Conservation (phyloP, 768 basidiomycete species). For the Boletus huronensis region DNA sequence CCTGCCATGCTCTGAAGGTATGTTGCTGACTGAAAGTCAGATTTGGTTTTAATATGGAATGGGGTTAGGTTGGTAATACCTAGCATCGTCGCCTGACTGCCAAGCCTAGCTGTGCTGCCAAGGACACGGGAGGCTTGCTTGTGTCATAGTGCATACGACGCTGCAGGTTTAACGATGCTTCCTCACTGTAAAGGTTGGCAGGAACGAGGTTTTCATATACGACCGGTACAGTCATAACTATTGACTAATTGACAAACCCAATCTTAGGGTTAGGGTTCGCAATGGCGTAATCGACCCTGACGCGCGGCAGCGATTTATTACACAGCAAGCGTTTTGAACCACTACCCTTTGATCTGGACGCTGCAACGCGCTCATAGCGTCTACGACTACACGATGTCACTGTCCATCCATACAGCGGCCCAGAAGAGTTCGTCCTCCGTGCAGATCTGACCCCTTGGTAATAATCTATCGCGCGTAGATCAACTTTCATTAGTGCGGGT, state of each 20-base stretch:
- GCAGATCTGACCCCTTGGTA: not conserved
- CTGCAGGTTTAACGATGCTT: too few relatives aligned
- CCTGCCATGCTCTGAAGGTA: slow-evolving; percentile 1
- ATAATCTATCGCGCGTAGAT: slow-evolving; percentile 37
- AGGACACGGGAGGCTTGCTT: too few relatives aligned
- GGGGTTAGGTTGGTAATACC: not conserved
- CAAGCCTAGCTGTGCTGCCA: slow-evolving; percentile 7
- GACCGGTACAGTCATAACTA: too few relatives aligned
- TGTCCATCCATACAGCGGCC: slow-evolving; percentile 59
- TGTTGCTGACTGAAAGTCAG: not conserved
- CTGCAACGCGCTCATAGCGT: not conserved
- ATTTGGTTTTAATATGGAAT: not conserved
- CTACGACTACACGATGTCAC: slow-evolving; percentile 33
- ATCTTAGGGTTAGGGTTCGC: slow-evolving; percentile 24
- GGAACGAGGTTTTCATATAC: not conserved
- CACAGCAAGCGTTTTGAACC: not conserved
- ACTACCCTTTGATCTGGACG: not conserved
- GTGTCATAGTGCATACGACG: not conserved
- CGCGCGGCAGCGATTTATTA: not conserved
- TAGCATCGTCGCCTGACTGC: too few relatives aligned
- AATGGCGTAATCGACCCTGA: not conserved
- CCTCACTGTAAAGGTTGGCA: not conserved
- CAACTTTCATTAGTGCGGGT: slow-evolving; percentile 69
- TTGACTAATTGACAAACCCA: slow-evolving; percentile 17
- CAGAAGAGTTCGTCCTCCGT: slow-evolving; percentile 50